These are phyloP conservation scores for Camelina hispida DNA, from an alignment of 345 rosid species.

Conservation along the genomic window DNA sequence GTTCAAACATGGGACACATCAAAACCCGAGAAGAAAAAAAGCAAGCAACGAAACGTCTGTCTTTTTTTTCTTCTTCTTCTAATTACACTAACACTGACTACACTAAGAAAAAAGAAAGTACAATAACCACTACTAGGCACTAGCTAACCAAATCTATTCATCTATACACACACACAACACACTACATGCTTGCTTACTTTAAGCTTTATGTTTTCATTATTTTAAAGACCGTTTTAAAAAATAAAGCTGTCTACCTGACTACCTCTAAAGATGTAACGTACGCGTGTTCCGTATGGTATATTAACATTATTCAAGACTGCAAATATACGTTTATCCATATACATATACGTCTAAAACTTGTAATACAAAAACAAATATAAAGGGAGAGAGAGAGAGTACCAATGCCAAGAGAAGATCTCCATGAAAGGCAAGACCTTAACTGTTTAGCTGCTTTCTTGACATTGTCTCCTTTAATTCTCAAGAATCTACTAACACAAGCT, in stretches of 20 bases:
- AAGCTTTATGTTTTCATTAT: slow-evolving; percentile 28
- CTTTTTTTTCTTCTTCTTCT: slow-evolving; percentile 9
- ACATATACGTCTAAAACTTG: neutral
- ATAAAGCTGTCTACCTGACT: slow-evolving; percentile 7
- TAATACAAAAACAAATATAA: neutral
- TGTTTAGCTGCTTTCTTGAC: slow-evolving; percentile 89
- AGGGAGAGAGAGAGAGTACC: slow-evolving; percentile 51
- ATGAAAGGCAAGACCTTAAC: slow-evolving; percentile 80
- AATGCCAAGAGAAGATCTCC: slow-evolving; percentile 83
- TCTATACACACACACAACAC: neutral
- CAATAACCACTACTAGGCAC: slow-evolving; percentile 14
- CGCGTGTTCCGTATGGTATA: slow-evolving; percentile 5
- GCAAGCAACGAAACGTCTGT: slow-evolving; percentile 33
- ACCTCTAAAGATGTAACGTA: slow-evolving; percentile 21
- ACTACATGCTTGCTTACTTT: slow-evolving; percentile 21
- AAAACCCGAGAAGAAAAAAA: slow-evolving; percentile 43
- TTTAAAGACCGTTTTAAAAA: slow-evolving; percentile 12
- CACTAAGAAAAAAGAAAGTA: neutral
- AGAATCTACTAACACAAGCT: slow-evolving; percentile 79
- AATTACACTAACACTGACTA: slow-evolving; percentile 3
- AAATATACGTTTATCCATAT: neutral
- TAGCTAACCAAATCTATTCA: slow-evolving; percentile 15
- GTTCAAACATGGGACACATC: slow-evolving; percentile 49
- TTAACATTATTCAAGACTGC: slow-evolving; percentile 11
- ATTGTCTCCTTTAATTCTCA: slow-evolving; percentile 74